Evolutionary conservation across 2,329 filamentous ascomycete species (phyloP).

Genomic region (Neofusicoccum ribis): DNA sequence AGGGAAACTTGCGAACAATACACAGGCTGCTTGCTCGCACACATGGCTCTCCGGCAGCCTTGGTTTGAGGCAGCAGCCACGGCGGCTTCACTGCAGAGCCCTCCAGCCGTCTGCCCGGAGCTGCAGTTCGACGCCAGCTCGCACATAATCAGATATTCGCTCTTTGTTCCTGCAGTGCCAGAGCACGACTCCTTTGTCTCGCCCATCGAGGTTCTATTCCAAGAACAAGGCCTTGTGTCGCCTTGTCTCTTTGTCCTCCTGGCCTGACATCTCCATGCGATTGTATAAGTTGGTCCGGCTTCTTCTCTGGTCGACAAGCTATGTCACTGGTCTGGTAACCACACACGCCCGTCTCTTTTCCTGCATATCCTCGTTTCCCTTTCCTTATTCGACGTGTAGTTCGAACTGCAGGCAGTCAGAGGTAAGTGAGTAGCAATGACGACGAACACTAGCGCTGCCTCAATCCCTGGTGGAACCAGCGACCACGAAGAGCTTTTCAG

Average conservation of each 20-base stretch:
- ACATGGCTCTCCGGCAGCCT: no score
- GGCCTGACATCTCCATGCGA: no score
- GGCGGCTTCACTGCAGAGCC: no score
- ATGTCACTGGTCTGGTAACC: not conserved
- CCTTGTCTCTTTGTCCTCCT: not conserved
- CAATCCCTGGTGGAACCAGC: not conserved
- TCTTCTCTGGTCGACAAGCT: not conserved
- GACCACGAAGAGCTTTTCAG: not conserved
- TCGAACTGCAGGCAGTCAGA: constrained; percentile 11
- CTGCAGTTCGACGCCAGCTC: no score
- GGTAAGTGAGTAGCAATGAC: not conserved
- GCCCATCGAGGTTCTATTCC: not conserved
- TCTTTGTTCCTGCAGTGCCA: not conserved
- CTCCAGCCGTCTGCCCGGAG: no score
- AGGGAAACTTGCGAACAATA: no score
- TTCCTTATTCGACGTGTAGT: not conserved
- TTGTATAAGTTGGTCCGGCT: not conserved
- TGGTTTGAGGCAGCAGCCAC: no score
- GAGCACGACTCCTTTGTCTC: not conserved
- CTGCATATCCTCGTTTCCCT: not conserved
- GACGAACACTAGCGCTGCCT: not conserved
- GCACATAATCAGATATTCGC: not conserved
- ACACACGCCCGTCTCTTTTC: not conserved
- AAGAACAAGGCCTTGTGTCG: not conserved
- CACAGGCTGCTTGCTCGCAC: no score